Base-by-base conservation (phyloP, 2,329 filamentous ascomycete species). In the Fusarium devonianum region DNA sequence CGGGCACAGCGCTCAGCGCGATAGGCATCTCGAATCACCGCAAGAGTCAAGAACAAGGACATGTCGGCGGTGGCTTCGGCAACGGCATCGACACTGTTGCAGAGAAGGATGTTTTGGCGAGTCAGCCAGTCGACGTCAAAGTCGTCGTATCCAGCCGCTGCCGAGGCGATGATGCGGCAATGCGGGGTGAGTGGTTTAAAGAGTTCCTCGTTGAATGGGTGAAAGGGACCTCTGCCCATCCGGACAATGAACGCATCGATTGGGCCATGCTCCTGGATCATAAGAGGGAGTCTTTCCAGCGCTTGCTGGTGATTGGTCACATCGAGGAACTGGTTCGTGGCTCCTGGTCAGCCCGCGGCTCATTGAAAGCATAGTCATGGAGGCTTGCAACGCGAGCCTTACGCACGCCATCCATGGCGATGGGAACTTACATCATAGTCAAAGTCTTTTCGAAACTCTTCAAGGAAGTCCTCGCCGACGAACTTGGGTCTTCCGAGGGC, bases 51-150 rank as follows among this genome's bases (percentile, higher is more conserved):
- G 29, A 72, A 72, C 19, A 71, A 56, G 11, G 79, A 74, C 73
- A 79, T 77, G 32, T 79, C 77, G 0, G 77, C 77, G 0, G 76
- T 80, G 2, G 80, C 78, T 46, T 84, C 76, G 0, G 79, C 75
- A 1, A 79, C 79, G 0, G 79, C 81, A 50, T 84, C 73, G 3
- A 77, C 64, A 0, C 75, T 75, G 55, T 82, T 84, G 67, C 78
- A 83, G 58, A 84, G 82, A 66, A 72, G 78, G 18, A 84, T 74
- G 5, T 68, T 69, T 6, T 73, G 56, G 10, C 47, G 29, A 0
- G 75, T 73, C 61, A 78, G 69, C 71, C 72, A 77, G 4, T 72
- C 60, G 0, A 78, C 68, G 34, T 76, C 71, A 28, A 78, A 76
- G 54, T 78, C 74, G 49, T 79, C 75, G 63, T 73, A 80, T 1